Conservation (phyloP, 176 grass and related monocot species). For the Carex parvula region DNA sequence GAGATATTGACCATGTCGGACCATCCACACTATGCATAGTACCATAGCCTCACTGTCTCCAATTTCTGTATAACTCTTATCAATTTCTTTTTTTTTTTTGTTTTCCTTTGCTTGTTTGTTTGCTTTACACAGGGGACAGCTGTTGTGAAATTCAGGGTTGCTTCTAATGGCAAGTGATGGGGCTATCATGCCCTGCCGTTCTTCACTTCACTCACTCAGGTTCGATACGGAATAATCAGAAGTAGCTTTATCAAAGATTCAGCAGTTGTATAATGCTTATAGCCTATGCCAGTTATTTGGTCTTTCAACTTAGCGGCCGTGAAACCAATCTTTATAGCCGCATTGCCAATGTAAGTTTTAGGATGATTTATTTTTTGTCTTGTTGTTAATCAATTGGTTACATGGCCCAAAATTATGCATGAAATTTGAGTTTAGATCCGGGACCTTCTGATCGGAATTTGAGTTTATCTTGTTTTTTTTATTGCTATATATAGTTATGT, state of each 20-base stretch:
- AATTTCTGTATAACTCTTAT: neutral
- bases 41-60: no score
- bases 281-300: conserved; percentile 68
- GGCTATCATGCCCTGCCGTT: conserved; percentile 66
- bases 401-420: neutral
- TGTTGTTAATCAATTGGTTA: neutral
- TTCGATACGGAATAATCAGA: conserved; percentile 43
- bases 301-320: conserved; percentile 63
- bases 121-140: conserved; percentile 38
- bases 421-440: no score
- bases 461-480: neutral
- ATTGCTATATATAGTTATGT: neutral
- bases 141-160: conserved; percentile 64
- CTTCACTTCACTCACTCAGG: conserved; percentile 71
- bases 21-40: no score
- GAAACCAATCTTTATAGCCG: conserved; percentile 42
- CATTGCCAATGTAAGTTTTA: conserved; percentile 50
- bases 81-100: neutral
- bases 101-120: neutral
- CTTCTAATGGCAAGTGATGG: conserved; percentile 82
- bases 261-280: conserved; percentile 80
- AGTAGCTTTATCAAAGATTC: conserved; percentile 64
- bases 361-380: neutral
- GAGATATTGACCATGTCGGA: no score
- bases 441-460: no score